Conservation (phyloP, 352 stramenopile species). For the Hyaloperonospora arabidopsidis region DNA sequence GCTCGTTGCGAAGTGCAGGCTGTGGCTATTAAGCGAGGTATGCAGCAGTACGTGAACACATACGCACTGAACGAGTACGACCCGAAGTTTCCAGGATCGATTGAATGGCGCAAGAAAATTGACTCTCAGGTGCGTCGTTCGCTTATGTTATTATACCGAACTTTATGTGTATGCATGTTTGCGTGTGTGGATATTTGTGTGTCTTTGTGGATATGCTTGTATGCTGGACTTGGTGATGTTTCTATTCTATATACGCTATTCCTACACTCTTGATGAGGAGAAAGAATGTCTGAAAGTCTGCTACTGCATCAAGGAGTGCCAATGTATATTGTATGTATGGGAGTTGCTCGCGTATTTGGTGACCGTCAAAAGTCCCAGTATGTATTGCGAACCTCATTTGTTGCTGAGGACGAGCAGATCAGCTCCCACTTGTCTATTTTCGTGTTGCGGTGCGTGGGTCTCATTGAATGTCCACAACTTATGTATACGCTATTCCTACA, state of each 20-base stretch:
- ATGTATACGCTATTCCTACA: conserved; percentile 60
- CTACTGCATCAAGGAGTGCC: conserved; percentile 11
- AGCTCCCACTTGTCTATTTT: conserved; percentile 7
- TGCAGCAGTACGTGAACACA: conserved; percentile 89
- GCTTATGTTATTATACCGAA: conserved; percentile 3
- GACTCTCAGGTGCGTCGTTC: conserved; percentile 76
- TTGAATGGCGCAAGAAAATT: conserved; percentile 96
- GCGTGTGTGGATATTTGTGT: conserved; percentile 7
- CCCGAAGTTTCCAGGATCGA: conserved; percentile 78
- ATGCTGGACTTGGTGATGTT: conserved; percentile 58
- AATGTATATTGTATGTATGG: conserved; percentile 9
- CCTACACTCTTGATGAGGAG: conserved; percentile 41
- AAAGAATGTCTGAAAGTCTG: conserved; percentile 35
- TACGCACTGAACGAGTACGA: conserved; percentile 98
- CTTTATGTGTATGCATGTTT: conserved; percentile 18
- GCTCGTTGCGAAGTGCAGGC: conserved; percentile 93
- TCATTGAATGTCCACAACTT: conserved; percentile 55
- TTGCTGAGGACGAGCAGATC: conserved; percentile 18
- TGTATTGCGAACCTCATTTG: neutral
- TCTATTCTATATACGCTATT: conserved; percentile 61
- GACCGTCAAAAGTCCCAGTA: neutral
- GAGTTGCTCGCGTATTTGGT: neutral
- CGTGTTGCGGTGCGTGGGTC: conserved; percentile 18
- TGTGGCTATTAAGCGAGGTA: conserved; percentile 78
- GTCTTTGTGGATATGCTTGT: conserved; percentile 10